Conservation (phyloP, 2,329 filamentous ascomycete species). For the Penicillium occitanis region DNA sequence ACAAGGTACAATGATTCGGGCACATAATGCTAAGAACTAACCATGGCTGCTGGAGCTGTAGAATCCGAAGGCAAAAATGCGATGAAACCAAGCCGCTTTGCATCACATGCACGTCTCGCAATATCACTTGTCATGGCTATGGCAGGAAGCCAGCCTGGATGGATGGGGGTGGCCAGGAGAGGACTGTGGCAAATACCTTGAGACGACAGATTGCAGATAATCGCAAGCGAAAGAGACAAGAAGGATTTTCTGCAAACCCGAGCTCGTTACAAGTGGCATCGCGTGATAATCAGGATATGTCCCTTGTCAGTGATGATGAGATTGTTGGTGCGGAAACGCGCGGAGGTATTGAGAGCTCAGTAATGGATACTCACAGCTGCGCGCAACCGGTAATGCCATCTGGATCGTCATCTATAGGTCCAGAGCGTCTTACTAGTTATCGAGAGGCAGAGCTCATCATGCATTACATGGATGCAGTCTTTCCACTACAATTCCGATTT, state of each 20-base stretch:
- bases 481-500: slow-evolving; percentile 24
- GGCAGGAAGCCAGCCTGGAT: slow-evolving; percentile 15
- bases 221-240: background rate
- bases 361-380: background rate
- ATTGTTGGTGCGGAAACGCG: background rate
- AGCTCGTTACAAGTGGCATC: background rate
- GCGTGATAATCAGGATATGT: background rate
- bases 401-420: background rate
- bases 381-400: too few species aligned
- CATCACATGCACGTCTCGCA: slow-evolving; percentile 54
- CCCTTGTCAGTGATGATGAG: background rate
- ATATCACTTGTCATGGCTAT: slow-evolving; percentile 18
- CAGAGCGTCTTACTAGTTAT: slow-evolving; percentile 9
- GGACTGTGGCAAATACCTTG: background rate
- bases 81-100: slow-evolving; percentile 65
- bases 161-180: slow-evolving; percentile 14
- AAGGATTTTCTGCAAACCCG: background rate
- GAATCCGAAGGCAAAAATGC: slow-evolving; percentile 67
- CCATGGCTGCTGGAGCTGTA: slow-evolving; percentile 64
- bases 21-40: slow-evolving; percentile 11
- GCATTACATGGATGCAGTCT: slow-evolving; percentile 25
- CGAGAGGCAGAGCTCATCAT: slow-evolving; percentile 24
- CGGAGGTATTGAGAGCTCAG: background rate
- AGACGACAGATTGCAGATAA: slow-evolving; percentile 5
- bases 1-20: background rate